Evolutionary conservation across 257 asterid species (phyloP), one percentile per base, ranked within the genome.

Genomic region (Capsicum baccatum): DNA sequence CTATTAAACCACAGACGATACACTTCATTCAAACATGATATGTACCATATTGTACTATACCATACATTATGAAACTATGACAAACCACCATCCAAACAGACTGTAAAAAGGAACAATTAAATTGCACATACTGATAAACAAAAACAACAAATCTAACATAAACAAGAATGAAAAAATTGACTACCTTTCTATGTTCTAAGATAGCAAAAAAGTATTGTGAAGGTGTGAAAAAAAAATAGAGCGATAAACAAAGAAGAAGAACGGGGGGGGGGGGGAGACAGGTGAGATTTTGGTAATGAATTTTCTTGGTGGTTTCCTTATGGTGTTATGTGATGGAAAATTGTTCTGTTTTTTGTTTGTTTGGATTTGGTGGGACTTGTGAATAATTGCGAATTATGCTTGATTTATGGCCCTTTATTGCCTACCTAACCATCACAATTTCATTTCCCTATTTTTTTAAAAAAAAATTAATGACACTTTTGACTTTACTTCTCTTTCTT

Each of bases 231-330:
- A 5, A 13, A 0, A 15, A 48, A 26, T 26, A 26, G 60, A 83
- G 79, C 39, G 67, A 63, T 54, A 9, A 42, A 82, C 7, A 66
- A 26, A 26, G 26, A 26, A 58, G 83, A 57, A 63, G 69, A 63
- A 63, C 16, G n/a, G n/a, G n/a, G n/a, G n/a, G n/a, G n/a, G n/a
- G 16, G 82, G 85, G 13, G 84, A 67, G 73, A 8, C 63, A 6
- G 85, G 80, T 64, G 26, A 26, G 26, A 26, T 74, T 83, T 44
- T 55, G 39, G 89, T 81, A 12, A 35, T 52, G 81, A 85, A 87
- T 83, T 89, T 89, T 91, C 86, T 63, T 82, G 89, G 52, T 89
- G 87, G 87, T 81, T 88, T 66, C 90, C 63, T 67, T 26, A 14
- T 64, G 69, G 35, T 73, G 19, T 37, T 42, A 47, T 17, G 52